A percentile compares a stretch with the other conserved stretches of the same genome.
Conservation (phyloP, 2,329 filamentous ascomycete genomes). For the Fusarium tanahbumbuense region DNA sequence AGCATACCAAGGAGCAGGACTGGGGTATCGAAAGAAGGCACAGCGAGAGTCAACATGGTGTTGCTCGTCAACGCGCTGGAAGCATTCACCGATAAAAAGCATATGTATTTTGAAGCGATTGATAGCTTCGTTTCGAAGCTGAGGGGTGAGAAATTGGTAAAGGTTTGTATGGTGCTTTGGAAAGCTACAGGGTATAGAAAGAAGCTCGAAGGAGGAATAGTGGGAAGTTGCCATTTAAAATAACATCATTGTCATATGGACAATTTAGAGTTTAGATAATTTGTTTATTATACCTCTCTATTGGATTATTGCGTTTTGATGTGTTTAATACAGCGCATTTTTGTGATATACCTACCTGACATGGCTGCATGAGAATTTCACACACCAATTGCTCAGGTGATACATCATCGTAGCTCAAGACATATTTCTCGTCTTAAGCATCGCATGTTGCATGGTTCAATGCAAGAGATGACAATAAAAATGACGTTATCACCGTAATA, state of each 20-base stretch:
- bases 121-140: not conserved
- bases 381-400: too few relatives aligned
- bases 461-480: not conserved
- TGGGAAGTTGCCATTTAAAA: too few relatives aligned
- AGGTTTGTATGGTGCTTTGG: not conserved
- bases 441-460: not conserved
- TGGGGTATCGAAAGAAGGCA: not conserved
- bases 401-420: not conserved
- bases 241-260: not conserved
- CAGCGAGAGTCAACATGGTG: not conserved
- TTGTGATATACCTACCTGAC: fast-evolving
- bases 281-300: not conserved
- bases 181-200: not conserved
- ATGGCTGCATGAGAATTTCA: too few relatives aligned
- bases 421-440: not conserved
- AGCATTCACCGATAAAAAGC: not conserved
- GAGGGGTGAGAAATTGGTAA: fast-evolving
- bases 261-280: not conserved
- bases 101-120: not conserved
- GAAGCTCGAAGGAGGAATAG: not conserved
- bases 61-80: not conserved
- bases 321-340: too few relatives aligned
- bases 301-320: too few relatives aligned
- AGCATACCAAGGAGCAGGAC: not conserved
- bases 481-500: not conserved